These are phyloP conservation scores for Strobilomyces confusus DNA, from an alignment of 768 basidiomycete genomes.

Conservation along the genomic window DNA sequence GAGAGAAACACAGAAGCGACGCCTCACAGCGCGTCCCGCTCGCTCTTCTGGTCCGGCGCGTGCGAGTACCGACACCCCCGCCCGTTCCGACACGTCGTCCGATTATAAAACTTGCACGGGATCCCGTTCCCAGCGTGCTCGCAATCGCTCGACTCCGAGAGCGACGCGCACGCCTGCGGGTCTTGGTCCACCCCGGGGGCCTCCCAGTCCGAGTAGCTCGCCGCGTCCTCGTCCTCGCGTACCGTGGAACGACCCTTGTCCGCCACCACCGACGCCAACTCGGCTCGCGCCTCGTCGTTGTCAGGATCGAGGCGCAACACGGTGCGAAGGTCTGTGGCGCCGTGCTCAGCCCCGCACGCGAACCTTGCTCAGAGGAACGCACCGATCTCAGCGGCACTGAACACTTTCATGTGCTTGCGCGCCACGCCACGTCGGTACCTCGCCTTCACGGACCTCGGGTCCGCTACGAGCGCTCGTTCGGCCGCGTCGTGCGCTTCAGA, in stretches of 20 bases:
- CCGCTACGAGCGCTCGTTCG: slow-evolving; percentile 22
- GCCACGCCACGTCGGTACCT: slow-evolving; percentile 35
- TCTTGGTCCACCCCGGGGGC: slow-evolving; percentile 21
- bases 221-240: neutral
- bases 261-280: slow-evolving; percentile 11
- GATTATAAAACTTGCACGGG: slow-evolving; percentile 57
- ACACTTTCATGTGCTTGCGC: slow-evolving; percentile 24
- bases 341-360: neutral
- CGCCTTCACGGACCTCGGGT: slow-evolving; percentile 33
- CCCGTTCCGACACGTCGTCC: slow-evolving; percentile 44
- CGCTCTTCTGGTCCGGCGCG: slow-evolving; percentile 51
- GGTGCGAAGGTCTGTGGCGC: slow-evolving; percentile 25
- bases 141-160: slow-evolving; percentile 54
- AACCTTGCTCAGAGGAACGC: neutral
- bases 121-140: slow-evolving; percentile 47
- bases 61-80: slow-evolving; percentile 45
- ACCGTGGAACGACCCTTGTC: neutral
- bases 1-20: neutral
- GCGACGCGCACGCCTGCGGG: slow-evolving; percentile 35
- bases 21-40: slow-evolving; percentile 51
- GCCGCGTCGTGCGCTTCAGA: slow-evolving; percentile 29
- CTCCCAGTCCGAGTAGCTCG: slow-evolving; percentile 14
- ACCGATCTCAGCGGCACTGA: slow-evolving; percentile 25
- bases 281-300: slow-evolving; percentile 16
- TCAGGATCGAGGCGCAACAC: slow-evolving; percentile 27